Evolutionary conservation across 1,284 basidiomycete genomes (phyloP).

Genomic region (Grifola frondosa): DNA sequence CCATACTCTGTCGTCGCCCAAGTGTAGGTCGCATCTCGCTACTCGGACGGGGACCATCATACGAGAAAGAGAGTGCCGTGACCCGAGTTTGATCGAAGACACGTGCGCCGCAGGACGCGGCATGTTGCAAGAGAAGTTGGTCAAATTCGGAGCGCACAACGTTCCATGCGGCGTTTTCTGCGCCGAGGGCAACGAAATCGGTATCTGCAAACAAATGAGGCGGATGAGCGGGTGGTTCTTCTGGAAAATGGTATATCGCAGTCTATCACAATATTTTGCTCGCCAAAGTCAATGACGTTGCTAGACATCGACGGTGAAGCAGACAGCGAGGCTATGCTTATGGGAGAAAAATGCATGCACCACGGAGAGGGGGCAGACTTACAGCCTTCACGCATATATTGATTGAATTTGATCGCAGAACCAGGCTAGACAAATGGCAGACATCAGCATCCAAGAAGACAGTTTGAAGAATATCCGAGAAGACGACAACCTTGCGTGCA

Average conservation of each 20-base stretch:
- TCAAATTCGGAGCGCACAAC: conserved; percentile 44
- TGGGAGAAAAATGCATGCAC: not conserved
- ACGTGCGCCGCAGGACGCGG: conserved; percentile 31
- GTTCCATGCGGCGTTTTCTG: conserved; percentile 39
- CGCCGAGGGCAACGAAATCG: conserved; percentile 41
- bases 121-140: conserved; percentile 39
- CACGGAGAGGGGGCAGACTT: conserved; percentile 15
- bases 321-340: not conserved
- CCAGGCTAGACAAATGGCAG: conserved; percentile 33
- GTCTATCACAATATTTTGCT: no score
- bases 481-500: conserved; percentile 35
- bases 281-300: no score
- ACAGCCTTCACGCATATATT: conserved; percentile 42
- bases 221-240: not conserved
- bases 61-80: conserved; percentile 9
- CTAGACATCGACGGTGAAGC: not conserved
- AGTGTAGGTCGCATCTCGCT: not conserved
- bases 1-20: conserved; percentile 7
- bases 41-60: not conserved
- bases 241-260: not conserved
- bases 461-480: not conserved
- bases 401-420: conserved; percentile 44
- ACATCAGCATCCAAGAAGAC: no score
- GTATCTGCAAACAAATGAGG: conserved; percentile 30
- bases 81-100: conserved; percentile 40